A percentile compares a stretch with the other conserved stretches of the same genome.
Conservation (phyloP, 805 yeast species). For the Candida gorgasii region DNA sequence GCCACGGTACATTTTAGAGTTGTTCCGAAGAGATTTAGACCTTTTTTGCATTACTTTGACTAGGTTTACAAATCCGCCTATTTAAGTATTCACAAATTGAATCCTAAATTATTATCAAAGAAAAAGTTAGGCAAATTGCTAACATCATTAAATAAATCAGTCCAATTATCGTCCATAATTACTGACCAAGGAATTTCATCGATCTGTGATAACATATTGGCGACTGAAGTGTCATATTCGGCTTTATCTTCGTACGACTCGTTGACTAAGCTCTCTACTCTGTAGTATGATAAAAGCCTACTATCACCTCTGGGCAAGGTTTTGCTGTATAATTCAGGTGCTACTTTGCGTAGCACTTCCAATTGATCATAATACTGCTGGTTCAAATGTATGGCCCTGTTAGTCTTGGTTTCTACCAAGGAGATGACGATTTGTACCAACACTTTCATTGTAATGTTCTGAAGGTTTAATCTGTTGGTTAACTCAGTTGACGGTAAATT, state of each 20-base stretch:
- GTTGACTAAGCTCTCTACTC: conserved; percentile 5
- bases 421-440: conserved; percentile 10
- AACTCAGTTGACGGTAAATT: not conserved
- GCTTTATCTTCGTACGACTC: no score
- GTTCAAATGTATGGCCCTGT: not conserved
- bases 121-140: conserved; percentile 38
- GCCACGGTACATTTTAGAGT: not conserved
- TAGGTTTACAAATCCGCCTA: no score
- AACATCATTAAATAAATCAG: conserved; percentile 22
- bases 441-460: conserved; percentile 13
- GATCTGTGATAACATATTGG: no score
- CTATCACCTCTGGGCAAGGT: not conserved
- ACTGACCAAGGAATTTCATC: no score
- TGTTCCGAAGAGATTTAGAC: not conserved
- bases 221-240: not conserved
- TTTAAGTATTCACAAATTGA: no score
- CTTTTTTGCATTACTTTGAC: no score
- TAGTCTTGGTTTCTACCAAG: conserved; percentile 10
- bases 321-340: conserved; percentile 12
- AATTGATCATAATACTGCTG: conserved; percentile 7
- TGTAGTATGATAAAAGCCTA: conserved; percentile 1
- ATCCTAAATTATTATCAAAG: conserved; percentile 37
- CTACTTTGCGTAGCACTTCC: conserved; percentile 7
- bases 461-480: conserved; percentile 1
- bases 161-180: conserved; percentile 24